These are phyloP conservation scores for Amphirosellinia nigrospora DNA, from an alignment of 495 filamentous ascomycete species.

Conservation along the genomic window DNA sequence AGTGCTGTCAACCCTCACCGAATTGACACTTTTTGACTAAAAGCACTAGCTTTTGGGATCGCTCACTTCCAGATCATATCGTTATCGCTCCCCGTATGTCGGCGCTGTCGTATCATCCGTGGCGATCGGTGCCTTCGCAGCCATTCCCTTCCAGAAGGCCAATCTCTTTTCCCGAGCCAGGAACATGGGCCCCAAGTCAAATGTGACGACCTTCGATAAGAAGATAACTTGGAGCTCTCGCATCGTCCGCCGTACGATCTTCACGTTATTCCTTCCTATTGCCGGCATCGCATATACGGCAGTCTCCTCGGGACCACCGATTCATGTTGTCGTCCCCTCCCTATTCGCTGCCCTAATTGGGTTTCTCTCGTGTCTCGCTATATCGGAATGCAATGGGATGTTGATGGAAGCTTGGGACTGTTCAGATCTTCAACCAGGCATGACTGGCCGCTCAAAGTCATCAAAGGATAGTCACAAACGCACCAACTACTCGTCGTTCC, in stretches of 20 bases:
- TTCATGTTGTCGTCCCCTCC: conserved; percentile 66
- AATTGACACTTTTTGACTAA: conserved; percentile 34
- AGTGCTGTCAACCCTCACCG: conserved; percentile 41
- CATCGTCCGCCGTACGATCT: conserved; percentile 68
- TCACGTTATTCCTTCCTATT: conserved; percentile 67
- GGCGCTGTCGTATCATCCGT: conserved; percentile 67
- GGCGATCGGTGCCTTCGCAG: conserved; percentile 68
- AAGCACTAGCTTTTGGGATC: conserved; percentile 62
- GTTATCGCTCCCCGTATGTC: conserved; percentile 63
- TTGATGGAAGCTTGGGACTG: conserved; percentile 84
- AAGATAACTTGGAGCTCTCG: conserved; percentile 70
- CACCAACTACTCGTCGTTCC: conserved; percentile 71
- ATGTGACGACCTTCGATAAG: conserved; percentile 65
- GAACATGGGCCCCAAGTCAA: conserved; percentile 57
- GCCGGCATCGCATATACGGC: conserved; percentile 69
- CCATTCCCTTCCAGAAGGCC: conserved; percentile 74
- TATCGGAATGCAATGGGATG: conserved; percentile 76
- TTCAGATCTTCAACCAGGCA: conserved; percentile 68
- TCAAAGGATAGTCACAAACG: conserved; percentile 51
- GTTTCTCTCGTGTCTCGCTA: conserved; percentile 71
- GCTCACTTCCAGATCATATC: conserved; percentile 68
- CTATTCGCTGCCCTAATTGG: conserved; percentile 70
- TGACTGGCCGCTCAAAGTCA: conserved; percentile 60
- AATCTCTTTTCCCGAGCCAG: conserved; percentile 68
- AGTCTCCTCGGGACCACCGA: conserved; percentile 61